phyloP scores from a whole-genome alignment of 2,329 filamentous ascomycete species.

The Colletotrichum filicis region DNA sequence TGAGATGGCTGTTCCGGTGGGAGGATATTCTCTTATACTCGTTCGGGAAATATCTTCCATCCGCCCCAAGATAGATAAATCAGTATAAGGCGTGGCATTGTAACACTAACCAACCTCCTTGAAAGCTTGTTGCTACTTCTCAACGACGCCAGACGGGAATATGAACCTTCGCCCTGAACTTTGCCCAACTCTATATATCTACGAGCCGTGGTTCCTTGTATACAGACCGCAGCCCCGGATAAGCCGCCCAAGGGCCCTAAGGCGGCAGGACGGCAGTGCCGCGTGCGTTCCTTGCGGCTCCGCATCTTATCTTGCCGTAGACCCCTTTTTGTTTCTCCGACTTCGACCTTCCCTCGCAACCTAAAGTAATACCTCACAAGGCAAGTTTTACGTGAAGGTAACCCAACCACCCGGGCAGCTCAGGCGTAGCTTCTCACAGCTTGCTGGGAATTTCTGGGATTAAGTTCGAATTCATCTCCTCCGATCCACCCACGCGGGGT shows the following conservation, averaged over 20 bases:
- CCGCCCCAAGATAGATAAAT: background rate
- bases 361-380: no score
- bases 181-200: background rate
- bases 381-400: no score
- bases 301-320: background rate
- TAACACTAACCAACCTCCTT: background rate
- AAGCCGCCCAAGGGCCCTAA: background rate
- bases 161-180: background rate
- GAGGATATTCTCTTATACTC: background rate
- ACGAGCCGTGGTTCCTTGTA: no score
- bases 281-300: background rate
- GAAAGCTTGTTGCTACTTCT: background rate
- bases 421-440: background rate
- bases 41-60: background rate
- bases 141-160: background rate
- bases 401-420: background rate
- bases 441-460: background rate
- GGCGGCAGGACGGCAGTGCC: background rate
- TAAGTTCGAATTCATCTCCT: background rate
- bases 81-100: background rate
- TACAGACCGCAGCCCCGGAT: no score
- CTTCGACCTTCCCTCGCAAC: background rate
- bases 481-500: slow-evolving; percentile 1
- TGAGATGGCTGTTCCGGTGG: slow-evolving; percentile 22
- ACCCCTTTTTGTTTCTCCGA: background rate